These are phyloP conservation scores for Coelastrella sp. DNA, from an alignment of 139 green algal species.

Conservation along the genomic window DNA sequence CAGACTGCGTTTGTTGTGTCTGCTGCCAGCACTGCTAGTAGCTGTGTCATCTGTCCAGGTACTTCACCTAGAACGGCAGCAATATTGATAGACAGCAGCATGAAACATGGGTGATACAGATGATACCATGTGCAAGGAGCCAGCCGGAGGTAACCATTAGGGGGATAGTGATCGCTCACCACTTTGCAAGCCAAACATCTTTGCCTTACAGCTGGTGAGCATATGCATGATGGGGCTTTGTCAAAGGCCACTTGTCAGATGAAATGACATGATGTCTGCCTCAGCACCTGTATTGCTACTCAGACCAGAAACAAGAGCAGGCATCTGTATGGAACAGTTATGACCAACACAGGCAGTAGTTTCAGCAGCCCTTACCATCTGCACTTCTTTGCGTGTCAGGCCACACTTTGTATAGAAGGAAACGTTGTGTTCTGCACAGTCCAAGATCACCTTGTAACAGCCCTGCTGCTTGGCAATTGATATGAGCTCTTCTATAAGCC, in stretches of 20 bases:
- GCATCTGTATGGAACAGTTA: background rate
- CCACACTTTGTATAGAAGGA: constrained; percentile 95
- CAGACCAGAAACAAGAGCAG: background rate
- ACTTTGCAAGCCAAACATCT: too few species aligned
- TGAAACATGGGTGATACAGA: too few species aligned
- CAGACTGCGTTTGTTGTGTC: constrained; percentile 59
- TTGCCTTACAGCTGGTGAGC: too few species aligned
- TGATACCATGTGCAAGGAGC: too few species aligned
- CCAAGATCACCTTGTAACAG: constrained; percentile 98
- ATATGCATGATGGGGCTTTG: too few species aligned
- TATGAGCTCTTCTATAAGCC: constrained; percentile 79
- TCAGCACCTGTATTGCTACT: too few species aligned
- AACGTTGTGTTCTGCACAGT: constrained; percentile 91
- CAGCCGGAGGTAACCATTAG: too few species aligned
- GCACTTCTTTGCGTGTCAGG: constrained; percentile 87
- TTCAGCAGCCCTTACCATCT: constrained; percentile 83
- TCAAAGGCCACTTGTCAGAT: too few species aligned
- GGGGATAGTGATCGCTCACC: too few species aligned
- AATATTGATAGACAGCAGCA: background rate
- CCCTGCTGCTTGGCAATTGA: constrained; percentile 57
- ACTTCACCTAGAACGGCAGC: constrained; percentile 35
- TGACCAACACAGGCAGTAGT: background rate
- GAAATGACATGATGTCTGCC: too few species aligned
- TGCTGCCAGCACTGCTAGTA: constrained; percentile 63
- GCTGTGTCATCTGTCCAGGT: constrained; percentile 44